Conservation (phyloP, 2,329 filamentous ascomycete species). For the Penicillium digitatum region DNA sequence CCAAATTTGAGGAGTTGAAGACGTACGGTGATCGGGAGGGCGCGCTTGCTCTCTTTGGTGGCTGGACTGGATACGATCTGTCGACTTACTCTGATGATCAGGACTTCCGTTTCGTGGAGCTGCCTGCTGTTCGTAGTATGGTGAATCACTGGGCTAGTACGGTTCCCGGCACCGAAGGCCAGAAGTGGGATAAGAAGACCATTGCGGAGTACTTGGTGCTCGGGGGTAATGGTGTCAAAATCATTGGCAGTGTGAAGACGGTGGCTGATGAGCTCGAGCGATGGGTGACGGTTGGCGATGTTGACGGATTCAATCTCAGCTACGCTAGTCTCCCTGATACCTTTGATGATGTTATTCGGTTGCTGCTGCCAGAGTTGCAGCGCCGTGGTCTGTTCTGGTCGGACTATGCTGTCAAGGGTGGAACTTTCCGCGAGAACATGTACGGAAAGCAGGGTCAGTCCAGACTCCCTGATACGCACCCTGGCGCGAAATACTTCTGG, state of each 20-base stretch:
- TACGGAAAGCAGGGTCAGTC: constrained; percentile 31
- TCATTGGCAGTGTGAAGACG: constrained; percentile 35
- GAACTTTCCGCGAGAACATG: constrained; percentile 40
- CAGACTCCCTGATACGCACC: constrained; percentile 34
- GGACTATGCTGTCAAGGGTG: constrained; percentile 36
- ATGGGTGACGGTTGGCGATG: constrained; percentile 34
- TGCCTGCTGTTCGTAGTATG: constrained; percentile 43
- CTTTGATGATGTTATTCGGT: constrained; percentile 35
- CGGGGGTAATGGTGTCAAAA: constrained; percentile 36
- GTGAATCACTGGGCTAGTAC: constrained; percentile 46
- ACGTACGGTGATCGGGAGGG: constrained; percentile 47
- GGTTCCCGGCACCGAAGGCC: constrained; percentile 39
- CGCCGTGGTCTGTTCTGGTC: constrained; percentile 39
- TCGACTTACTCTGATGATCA: constrained; percentile 43
- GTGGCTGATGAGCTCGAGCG: constrained; percentile 39
- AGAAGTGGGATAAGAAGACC: constrained; percentile 39
- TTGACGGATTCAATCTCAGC: constrained; percentile 37
- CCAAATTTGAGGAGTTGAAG: constrained; percentile 42
- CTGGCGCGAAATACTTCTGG: constrained; percentile 38
- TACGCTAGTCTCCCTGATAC: constrained; percentile 36
- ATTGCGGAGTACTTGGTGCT: constrained; percentile 36
- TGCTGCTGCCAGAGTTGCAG: constrained; percentile 34
- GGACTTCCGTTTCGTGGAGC: constrained; percentile 44
- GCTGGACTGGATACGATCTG: constrained; percentile 48
- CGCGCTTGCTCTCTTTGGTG: constrained; percentile 45